Evolutionary conservation across 1,139 yeast genomes (phyloP), one percentile per base, ranked within the genome.

Genomic region (Zygotorulaspora mrakii): DNA sequence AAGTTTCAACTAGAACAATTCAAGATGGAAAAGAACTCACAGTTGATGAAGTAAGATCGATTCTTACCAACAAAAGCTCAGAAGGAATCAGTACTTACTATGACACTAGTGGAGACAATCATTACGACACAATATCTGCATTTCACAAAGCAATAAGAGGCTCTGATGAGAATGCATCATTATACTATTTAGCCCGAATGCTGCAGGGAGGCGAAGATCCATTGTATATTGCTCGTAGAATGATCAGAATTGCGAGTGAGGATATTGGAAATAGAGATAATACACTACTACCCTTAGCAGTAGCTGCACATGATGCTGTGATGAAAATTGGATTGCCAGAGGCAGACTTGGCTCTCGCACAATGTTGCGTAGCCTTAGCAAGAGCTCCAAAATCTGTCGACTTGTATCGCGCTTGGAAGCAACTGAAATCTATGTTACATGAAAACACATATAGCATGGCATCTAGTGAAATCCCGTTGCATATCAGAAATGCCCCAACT

Each of bases 241-340:
- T 94, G 94, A 81, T 91, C 3, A 73, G 95, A 3, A 88, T 89
- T 20, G 96, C 96, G 0, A 81, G 91, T 57, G 98, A 86, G 61
- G 96, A 89, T 59, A 69, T 88, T 23, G 96, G 96, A 0, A 65
- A 84, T 3, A 67, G 84, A 8, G 97, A 94, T 61, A 86, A 89
- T 41, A 64, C 83, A 0, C 80, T 95, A 52, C 66, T 94, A 30
- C 95, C 97, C 1, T 81, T 91, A 64, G 91, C 94, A 1, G 74
- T 85, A 2, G 80, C 96, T 0, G 77, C 94, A 0, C 86, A 83
- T 57, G 87, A 86, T 37, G 89, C 96, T 0, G 78, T 86, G 3
- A 94, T 87, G 64, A 87, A 84, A 62, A 74, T 91, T n/a, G 99
- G 99, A 0, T 73, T 91, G 75, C 99, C 99, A 0, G 98, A 94